Evolutionary conservation across 2,329 filamentous ascomycete genomes (phyloP).

Genomic region (Fusarium albosuccineum): DNA sequence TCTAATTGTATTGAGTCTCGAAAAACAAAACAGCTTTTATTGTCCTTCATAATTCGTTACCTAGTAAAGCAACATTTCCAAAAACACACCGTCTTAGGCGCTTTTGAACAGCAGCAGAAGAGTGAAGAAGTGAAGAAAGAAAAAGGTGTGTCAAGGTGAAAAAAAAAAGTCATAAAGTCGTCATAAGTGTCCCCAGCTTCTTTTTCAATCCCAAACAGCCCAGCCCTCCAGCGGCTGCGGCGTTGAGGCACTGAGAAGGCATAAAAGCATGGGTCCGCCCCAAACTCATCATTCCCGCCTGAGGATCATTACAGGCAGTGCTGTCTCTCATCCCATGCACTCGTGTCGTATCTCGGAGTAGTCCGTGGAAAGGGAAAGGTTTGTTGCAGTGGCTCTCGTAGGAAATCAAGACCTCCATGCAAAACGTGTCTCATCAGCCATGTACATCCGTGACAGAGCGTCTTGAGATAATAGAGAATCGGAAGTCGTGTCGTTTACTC

Average conservation of each 20-base stretch:
- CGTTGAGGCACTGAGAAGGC: slow-evolving; percentile 40
- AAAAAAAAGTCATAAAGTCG: slow-evolving; percentile 44
- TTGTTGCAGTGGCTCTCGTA: slow-evolving; percentile 41
- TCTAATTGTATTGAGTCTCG: slow-evolving; percentile 43
- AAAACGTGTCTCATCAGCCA: slow-evolving; percentile 61
- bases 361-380: slow-evolving; percentile 42
- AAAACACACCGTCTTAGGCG: slow-evolving; percentile 50
- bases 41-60: slow-evolving; percentile 58
- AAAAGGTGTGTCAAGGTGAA: slow-evolving; percentile 45
- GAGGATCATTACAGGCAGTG: slow-evolving; percentile 55
- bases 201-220: slow-evolving; percentile 44
- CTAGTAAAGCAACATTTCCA: slow-evolving; percentile 54
- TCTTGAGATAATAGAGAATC: slow-evolving; percentile 52
- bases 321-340: slow-evolving; percentile 49
- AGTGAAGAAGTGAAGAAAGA: slow-evolving; percentile 41
- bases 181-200: slow-evolving; percentile 41
- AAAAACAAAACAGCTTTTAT: slow-evolving; percentile 53
- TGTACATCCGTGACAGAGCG: slow-evolving; percentile 55
- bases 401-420: slow-evolving; percentile 55
- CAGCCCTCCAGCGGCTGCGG: slow-evolving; percentile 36
- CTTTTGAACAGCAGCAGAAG: slow-evolving; percentile 46
- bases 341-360: slow-evolving; percentile 49
- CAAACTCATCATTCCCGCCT: slow-evolving; percentile 51
- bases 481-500: slow-evolving; percentile 53
- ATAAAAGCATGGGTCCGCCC: slow-evolving; percentile 42